Conservation (phyloP, 1,284 basidiomycete genomes). For the Microbotryum saponariae region DNA sequence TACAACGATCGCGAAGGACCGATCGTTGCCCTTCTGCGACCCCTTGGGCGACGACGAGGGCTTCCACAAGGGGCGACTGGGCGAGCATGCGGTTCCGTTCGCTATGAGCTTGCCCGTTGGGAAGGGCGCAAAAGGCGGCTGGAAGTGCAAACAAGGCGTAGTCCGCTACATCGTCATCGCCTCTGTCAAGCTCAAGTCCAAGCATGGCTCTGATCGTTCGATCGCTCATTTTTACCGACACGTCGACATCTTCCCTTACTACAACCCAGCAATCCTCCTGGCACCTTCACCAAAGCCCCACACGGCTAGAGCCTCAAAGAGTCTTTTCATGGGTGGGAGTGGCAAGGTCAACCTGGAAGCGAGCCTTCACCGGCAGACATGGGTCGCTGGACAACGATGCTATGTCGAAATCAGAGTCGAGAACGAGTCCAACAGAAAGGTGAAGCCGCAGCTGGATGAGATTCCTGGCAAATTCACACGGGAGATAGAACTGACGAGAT, state of each 20-base stretch:
- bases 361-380: constrained; percentile 63
- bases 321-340: constrained; percentile 54
- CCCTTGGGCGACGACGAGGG: constrained; percentile 60
- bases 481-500: background rate
- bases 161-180: constrained; percentile 78
- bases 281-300: constrained; percentile 57
- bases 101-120: constrained; percentile 64
- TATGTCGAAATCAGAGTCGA: constrained; percentile 61
- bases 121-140: constrained; percentile 63
- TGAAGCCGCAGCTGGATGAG: constrained; percentile 21
- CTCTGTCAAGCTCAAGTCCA: constrained; percentile 74
- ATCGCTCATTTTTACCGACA: constrained; percentile 89
- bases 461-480: constrained; percentile 5
- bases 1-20: constrained; percentile 31
- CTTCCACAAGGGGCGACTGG: constrained; percentile 51
- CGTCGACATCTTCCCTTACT: constrained; percentile 71
- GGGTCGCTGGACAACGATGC: constrained; percentile 79
- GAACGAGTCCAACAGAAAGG: constrained; percentile 66
- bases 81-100: constrained; percentile 68
- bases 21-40: constrained; percentile 47
- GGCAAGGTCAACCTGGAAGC: constrained; percentile 67
- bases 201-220: constrained; percentile 55
- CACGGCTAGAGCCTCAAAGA: constrained; percentile 53
- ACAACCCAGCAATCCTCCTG: constrained; percentile 60
- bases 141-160: constrained; percentile 54